phyloP scores from a whole-genome alignment of 768 basidiomycete species.

The Auricularia cornea region DNA sequence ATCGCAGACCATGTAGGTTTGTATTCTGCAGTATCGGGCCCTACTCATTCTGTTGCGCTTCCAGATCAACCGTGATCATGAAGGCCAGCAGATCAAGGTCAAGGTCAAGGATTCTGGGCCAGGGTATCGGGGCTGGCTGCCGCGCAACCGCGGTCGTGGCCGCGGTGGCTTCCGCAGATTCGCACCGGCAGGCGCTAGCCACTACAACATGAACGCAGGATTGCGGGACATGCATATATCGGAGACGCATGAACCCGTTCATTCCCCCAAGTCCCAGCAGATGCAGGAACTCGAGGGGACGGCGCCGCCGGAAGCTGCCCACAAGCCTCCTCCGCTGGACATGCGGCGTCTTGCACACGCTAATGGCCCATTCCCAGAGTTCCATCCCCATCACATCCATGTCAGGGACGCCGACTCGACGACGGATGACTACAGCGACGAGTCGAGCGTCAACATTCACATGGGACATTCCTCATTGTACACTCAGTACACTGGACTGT shows the following conservation, averaged over 20 bases:
- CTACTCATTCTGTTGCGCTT: constrained; percentile 3
- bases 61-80: constrained; percentile 64
- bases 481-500: neutral
- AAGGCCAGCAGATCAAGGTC: constrained; percentile 66
- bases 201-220: neutral
- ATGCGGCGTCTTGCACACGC: neutral
- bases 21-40: neutral
- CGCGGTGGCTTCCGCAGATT: constrained; percentile 29
- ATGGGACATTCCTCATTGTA: neutral
- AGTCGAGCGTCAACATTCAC: neutral
- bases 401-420: neutral
- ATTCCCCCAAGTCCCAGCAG: neutral
- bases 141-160: constrained; percentile 26
- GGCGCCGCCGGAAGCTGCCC: too few species aligned
- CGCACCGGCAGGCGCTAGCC: neutral
- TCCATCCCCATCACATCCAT: neutral
- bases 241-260: neutral
- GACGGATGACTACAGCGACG: neutral
- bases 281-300: neutral
- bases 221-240: neutral
- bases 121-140: constrained; percentile 38
- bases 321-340: neutral
- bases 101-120: constrained; percentile 65
- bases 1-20: constrained; percentile 50
- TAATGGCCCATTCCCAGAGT: neutral